These are phyloP conservation scores for Centrapalus pauciflorus DNA, from an alignment of 129 eudicot species.

Conservation along the genomic window DNA sequence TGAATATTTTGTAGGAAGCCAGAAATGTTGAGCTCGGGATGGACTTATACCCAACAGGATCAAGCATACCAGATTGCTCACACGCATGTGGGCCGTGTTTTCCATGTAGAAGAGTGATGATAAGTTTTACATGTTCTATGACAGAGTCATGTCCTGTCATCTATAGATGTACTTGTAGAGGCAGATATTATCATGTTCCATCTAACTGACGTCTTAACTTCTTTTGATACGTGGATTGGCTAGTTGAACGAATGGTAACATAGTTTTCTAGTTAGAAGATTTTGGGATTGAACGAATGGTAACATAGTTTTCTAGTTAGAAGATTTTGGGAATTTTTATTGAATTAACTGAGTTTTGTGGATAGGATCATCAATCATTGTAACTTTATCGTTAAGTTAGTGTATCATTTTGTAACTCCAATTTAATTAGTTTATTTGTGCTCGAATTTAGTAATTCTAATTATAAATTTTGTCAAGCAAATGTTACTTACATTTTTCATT, in stretches of 20 bases:
- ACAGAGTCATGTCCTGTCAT: slow-evolving; percentile 87
- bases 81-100: slow-evolving; percentile 89
- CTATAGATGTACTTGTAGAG: slow-evolving; percentile 80
- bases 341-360: slow-evolving; percentile 18
- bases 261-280: not conserved
- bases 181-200: slow-evolving; percentile 89
- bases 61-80: slow-evolving; percentile 88
- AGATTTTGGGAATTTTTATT: slow-evolving; percentile 8
- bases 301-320: not conserved
- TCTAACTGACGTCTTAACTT: slow-evolving; percentile 37
- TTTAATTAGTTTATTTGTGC: not conserved
- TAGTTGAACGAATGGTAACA: not conserved
- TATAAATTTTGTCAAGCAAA: too few relatives aligned
- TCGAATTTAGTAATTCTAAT: too few relatives aligned
- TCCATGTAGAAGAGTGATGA: slow-evolving; percentile 90
- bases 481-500: too few relatives aligned
- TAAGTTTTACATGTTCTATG: slow-evolving; percentile 67
- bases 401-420: slow-evolving; percentile 3
- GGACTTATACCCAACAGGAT: slow-evolving; percentile 87
- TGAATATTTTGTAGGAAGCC: slow-evolving; percentile 16
- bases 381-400: not conserved
- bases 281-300: too few relatives aligned
- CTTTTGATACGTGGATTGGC: not conserved
- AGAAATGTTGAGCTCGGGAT: slow-evolving; percentile 41
- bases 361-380: slow-evolving; percentile 18